Percentiles rank a stretch among this genome's conserved stretches.
These are phyloP conservation scores for Coprinellus micaceus DNA, from an alignment of 768 basidiomycete genomes.

Conservation along the genomic window DNA sequence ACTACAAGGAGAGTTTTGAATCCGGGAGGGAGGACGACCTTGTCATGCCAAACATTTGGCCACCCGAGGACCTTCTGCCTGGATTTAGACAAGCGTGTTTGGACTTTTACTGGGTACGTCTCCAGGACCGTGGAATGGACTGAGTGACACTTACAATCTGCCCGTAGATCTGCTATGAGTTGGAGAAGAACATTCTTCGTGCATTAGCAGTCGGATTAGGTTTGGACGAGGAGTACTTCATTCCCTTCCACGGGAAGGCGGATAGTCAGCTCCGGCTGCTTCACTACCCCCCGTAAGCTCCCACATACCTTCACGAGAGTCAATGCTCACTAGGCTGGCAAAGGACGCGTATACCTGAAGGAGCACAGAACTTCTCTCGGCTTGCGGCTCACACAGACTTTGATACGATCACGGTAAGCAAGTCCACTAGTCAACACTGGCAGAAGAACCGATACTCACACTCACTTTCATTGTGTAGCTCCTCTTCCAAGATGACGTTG, in stretches of 20 bases:
- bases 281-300: constrained; percentile 45
- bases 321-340: constrained; percentile 13
- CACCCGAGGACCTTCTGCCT: constrained; percentile 46
- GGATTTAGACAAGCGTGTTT: constrained; percentile 51
- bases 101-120: constrained; percentile 47
- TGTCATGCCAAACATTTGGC: constrained; percentile 55
- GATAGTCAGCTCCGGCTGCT: constrained; percentile 57
- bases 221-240: constrained; percentile 43
- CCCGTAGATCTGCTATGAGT: constrained; percentile 33
- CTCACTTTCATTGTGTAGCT: constrained; percentile 21
- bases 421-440: too few relatives aligned
- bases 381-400: constrained; percentile 56
- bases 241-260: constrained; percentile 34
- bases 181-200: constrained; percentile 40
- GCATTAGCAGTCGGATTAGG: constrained; percentile 47
- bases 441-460: too few relatives aligned
- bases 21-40: constrained; percentile 46
- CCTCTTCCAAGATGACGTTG: constrained; percentile 56
- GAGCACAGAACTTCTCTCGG: constrained; percentile 35
- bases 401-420: constrained; percentile 46
- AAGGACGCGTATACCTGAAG: constrained; percentile 26
- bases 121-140: constrained; percentile 19
- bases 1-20: constrained; percentile 54
- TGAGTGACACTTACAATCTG: neutral
- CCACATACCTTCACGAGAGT: too few relatives aligned